A percentile compares a stretch with the other conserved stretches of the same genome.
phyloP scores from a whole-genome alignment of 2,329 filamentous ascomycete species.

The Diaporthe citri region DNA sequence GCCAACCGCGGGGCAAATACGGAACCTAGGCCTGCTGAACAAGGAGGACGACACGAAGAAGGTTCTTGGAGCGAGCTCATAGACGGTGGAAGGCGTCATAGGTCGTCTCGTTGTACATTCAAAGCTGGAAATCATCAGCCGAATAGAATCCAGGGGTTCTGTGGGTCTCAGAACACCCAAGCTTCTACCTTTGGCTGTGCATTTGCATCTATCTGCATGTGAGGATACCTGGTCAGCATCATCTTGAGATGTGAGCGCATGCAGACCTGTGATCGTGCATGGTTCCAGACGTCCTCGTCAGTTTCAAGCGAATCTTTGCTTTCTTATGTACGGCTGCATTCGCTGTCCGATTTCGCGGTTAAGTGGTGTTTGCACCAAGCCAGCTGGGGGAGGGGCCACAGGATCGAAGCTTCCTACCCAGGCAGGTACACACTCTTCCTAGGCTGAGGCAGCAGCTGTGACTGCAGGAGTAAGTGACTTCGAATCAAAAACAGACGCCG shows the following conservation, averaged over 20 bases:
- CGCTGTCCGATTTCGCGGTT: not conserved
- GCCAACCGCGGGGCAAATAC: slow-evolving; percentile 87
- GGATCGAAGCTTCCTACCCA: slow-evolving; percentile 25
- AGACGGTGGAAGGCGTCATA: not conserved
- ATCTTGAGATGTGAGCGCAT: not conserved
- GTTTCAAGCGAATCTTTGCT: not conserved
- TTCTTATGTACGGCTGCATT: not conserved
- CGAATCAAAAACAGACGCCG: no score
- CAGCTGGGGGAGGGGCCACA: not conserved
- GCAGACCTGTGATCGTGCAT: not conserved
- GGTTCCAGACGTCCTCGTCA: not conserved
- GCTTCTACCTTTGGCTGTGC: not conserved
- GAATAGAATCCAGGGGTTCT: slow-evolving; percentile 1
- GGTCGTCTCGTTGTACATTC: slow-evolving; percentile 17
- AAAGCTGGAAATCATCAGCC: not conserved
- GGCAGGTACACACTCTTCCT: not conserved
- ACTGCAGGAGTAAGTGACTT: not conserved
- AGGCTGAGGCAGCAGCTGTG: not conserved
- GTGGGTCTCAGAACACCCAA: not conserved
- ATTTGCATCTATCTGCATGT: not conserved
- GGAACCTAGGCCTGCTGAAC: slow-evolving; percentile 85
- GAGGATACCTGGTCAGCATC: not conserved
- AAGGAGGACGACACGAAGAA: slow-evolving; percentile 84
- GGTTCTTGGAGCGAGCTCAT: slow-evolving; percentile 57
- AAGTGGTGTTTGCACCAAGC: not conserved